Conservation (phyloP, 345 rosid species). For the Gossypium raimondii region DNA sequence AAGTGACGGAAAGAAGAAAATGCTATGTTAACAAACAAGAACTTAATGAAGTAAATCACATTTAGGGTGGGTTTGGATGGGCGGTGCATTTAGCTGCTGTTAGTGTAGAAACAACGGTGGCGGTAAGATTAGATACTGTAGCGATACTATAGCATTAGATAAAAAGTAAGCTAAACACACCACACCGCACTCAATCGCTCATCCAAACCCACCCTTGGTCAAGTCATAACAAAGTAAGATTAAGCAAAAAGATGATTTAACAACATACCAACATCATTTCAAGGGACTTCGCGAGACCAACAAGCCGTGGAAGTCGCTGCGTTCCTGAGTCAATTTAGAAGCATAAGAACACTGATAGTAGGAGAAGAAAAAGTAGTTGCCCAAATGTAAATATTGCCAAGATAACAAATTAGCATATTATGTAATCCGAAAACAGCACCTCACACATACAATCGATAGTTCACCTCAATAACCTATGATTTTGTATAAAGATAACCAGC, state of each 20-base stretch:
- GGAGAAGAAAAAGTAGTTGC: background rate
- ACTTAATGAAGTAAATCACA: background rate
- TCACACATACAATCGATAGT: background rate
- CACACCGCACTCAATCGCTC: background rate
- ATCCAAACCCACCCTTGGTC: background rate
- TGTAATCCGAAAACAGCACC: background rate
- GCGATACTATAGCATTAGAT: too few species aligned
- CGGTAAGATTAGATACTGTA: too few species aligned
- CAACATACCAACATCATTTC: conserved; percentile 91
- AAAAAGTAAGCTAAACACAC: background rate
- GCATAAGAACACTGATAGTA: conserved; percentile 12
- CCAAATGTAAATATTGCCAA: background rate
- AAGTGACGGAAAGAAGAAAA: background rate
- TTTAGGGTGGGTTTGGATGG: too few species aligned
- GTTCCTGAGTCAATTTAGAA: conserved; percentile 64
- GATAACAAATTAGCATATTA: background rate
- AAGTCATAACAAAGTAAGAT: conserved; percentile 8
- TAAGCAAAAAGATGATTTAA: conserved; percentile 17
- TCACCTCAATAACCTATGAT: conserved; percentile 1
- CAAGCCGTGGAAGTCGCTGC: conserved; percentile 99
- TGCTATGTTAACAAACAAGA: background rate
- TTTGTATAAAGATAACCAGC: background rate
- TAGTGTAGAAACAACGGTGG: too few species aligned
- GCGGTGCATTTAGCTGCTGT: too few species aligned
- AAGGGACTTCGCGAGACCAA: conserved; percentile 88